Evolutionary conservation across 108 stramenopile species (phyloP).

Genomic region (Nitzschia sp.): DNA sequence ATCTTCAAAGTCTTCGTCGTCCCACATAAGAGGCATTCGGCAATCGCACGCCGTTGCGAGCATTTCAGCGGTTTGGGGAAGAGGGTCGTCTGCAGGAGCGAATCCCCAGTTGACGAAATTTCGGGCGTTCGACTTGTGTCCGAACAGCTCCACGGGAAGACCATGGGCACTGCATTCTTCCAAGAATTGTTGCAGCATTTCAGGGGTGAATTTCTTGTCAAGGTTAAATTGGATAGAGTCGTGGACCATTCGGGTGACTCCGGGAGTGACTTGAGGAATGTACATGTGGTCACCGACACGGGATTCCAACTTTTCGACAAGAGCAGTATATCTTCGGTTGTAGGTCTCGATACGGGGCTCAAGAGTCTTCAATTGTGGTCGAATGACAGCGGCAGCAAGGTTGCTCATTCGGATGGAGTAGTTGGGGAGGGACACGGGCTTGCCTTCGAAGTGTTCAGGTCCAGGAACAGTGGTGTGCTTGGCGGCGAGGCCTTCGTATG

Average conservation of each 20-base stretch:
- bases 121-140: constrained; percentile 85
- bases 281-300: constrained; percentile 57
- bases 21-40: constrained; percentile 87
- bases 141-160: constrained; percentile 88
- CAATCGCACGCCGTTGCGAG: constrained; percentile 81
- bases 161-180: constrained; percentile 71
- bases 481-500: constrained; percentile 72
- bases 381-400: constrained; percentile 76
- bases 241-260: constrained; percentile 73
- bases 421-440: constrained; percentile 68
- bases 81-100: constrained; percentile 73
- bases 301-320: constrained; percentile 51
- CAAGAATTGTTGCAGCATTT: constrained; percentile 66
- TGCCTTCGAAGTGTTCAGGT: constrained; percentile 55
- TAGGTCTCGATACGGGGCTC: constrained; percentile 74
- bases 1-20: constrained; percentile 82
- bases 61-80: constrained; percentile 83
- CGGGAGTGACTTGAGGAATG: constrained; percentile 67
- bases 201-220: constrained; percentile 55
- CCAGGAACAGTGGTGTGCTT: constrained; percentile 78
- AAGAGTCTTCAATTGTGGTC: constrained; percentile 75
- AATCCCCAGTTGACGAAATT: constrained; percentile 92
- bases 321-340: constrained; percentile 61
- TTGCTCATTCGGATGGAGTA: constrained; percentile 83
- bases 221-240: constrained; percentile 88